phyloP scores from a whole-genome alignment of 176 grass and related monocot genomes.

The Hyparrhenia diplandra region DNA sequence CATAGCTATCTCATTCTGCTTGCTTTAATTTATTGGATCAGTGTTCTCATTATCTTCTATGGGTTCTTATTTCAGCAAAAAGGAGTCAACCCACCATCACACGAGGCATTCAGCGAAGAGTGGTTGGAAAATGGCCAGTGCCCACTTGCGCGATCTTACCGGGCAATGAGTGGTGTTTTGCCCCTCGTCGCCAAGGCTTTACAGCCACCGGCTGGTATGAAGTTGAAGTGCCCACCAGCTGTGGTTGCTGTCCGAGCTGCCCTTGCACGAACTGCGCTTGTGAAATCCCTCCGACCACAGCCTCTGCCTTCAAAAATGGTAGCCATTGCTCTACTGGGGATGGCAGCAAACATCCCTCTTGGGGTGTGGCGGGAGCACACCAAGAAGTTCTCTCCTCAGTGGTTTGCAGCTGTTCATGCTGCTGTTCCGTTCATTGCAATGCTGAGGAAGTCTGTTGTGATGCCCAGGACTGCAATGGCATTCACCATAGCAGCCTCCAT shows the following conservation, averaged over 20 bases:
- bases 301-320: slow-evolving; percentile 81
- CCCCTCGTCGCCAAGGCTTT: slow-evolving; percentile 83
- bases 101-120: slow-evolving; percentile 74
- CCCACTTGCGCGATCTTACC: slow-evolving; percentile 81
- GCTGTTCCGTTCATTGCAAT: slow-evolving; percentile 89
- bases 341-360: slow-evolving; percentile 90
- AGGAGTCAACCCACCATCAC: slow-evolving; percentile 51
- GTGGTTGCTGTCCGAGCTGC: slow-evolving; percentile 72
- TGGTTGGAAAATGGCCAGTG: slow-evolving; percentile 96
- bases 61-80: slow-evolving; percentile 63
- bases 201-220: slow-evolving; percentile 69
- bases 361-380: slow-evolving; percentile 95
- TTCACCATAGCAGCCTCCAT: slow-evolving; percentile 93
- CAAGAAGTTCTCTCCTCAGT: slow-evolving; percentile 85
- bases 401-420: slow-evolving; percentile 83
- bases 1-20: not conserved
- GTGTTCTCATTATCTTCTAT: not conserved
- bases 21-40: not conserved
- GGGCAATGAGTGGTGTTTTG: slow-evolving; percentile 72
- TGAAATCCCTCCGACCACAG: slow-evolving; percentile 86
- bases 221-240: slow-evolving; percentile 84
- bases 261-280: slow-evolving; percentile 67
- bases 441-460: slow-evolving; percentile 85
- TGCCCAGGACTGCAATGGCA: slow-evolving; percentile 87
- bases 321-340: slow-evolving; percentile 74